These are phyloP conservation scores for Rhynchospora tenuis DNA, from an alignment of 176 grass and related monocot species.

Conservation along the genomic window DNA sequence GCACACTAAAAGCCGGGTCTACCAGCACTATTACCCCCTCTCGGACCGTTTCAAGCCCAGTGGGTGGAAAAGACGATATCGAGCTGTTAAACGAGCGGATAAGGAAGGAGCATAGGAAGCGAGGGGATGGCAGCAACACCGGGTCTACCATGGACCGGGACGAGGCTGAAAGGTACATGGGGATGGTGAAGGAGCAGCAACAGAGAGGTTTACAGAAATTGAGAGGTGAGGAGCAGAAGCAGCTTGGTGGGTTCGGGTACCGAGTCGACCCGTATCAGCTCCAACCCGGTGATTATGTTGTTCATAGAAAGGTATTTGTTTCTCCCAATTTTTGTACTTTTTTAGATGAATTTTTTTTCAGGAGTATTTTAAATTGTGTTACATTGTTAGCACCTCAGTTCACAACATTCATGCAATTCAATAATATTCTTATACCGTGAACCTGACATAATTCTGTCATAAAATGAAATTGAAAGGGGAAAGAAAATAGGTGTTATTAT, in stretches of 20 bases:
- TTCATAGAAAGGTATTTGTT: constrained; percentile 57
- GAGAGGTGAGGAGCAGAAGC: constrained; percentile 23
- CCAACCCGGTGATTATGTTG: constrained; percentile 70
- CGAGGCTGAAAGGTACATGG: constrained; percentile 46
- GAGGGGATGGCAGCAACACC: constrained; percentile 1
- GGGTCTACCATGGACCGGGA: constrained; percentile 29
- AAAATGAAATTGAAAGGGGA: background rate
- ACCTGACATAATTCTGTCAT: background rate
- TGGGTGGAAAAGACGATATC: constrained; percentile 47
- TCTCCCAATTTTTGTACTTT: background rate
- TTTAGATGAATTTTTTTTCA: background rate
- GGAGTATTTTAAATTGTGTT: background rate
- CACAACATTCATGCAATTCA: background rate
- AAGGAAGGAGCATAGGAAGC: constrained; percentile 39
- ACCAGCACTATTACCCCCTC: background rate
- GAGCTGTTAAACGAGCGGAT: constrained; percentile 58
- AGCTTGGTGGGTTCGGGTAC: constrained; percentile 62
- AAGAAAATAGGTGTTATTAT: background rate
- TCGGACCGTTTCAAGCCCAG: constrained; percentile 27
- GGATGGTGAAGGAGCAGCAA: constrained; percentile 24
- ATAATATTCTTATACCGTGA: background rate
- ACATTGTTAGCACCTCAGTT: background rate
- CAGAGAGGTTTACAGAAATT: constrained; percentile 17
- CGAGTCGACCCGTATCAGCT: constrained; percentile 71
- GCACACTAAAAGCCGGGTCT: constrained; percentile 14